phyloP scores from a whole-genome alignment of 2,329 filamentous ascomycete genomes.

The Nemania sp. region DNA sequence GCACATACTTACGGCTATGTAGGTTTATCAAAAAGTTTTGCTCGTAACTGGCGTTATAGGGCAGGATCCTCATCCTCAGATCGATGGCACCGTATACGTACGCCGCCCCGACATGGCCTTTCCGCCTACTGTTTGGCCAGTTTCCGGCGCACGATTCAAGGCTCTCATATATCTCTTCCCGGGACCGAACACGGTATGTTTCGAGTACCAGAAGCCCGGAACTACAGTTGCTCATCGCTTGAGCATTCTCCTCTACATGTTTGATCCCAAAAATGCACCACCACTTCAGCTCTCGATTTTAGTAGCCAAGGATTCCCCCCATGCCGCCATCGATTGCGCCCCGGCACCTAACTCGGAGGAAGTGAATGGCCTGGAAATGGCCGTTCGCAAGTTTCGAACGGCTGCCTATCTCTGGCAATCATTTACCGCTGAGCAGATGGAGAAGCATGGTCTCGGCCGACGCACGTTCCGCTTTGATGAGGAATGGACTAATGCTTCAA shows the following conservation, averaged over 20 bases:
- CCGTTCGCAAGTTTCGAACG: constrained; percentile 90
- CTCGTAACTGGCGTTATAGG: constrained; percentile 81
- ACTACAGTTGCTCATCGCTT: constrained; percentile 74
- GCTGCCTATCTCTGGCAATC: constrained; percentile 96
- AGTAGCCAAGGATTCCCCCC: constrained; percentile 84
- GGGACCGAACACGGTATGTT: constrained; percentile 83
- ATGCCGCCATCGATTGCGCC: constrained; percentile 75
- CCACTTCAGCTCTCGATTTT: constrained; percentile 90
- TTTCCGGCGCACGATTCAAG: constrained; percentile 89
- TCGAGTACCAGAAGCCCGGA: constrained; percentile 83
- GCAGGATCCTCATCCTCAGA: constrained; percentile 61
- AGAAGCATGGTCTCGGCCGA: constrained; percentile 81
- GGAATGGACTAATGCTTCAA: constrained; percentile 85
- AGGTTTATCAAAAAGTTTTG: constrained; percentile 92
- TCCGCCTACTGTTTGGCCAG: constrained; percentile 83
- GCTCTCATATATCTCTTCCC: constrained; percentile 87
- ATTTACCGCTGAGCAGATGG: constrained; percentile 97
- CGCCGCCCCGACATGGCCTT: constrained; percentile 84
- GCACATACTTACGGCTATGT: constrained; percentile 21
- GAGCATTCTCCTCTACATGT: constrained; percentile 82
- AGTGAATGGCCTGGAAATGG: constrained; percentile 79
- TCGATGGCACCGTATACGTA: constrained; percentile 81
- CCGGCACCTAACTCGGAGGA: constrained; percentile 77
- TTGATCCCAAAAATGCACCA: constrained; percentile 76
- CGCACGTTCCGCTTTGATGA: constrained; percentile 91